Evolutionary conservation across 2,329 filamentous ascomycete species (phyloP), one percentile per base, ranked within the genome.

Genomic region (Dactylella cylindrospora): DNA sequence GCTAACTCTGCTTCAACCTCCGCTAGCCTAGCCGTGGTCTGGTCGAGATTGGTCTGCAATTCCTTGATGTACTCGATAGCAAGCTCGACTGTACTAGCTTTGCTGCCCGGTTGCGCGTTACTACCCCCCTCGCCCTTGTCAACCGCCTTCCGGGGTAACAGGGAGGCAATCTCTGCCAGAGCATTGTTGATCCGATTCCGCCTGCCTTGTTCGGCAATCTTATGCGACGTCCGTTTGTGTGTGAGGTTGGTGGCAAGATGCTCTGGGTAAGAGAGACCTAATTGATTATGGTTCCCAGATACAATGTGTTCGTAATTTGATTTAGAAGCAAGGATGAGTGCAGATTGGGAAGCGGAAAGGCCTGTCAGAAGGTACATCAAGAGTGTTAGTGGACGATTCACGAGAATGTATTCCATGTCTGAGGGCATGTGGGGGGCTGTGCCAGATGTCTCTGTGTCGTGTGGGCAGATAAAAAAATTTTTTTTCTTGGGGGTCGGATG

Each of bases 251-350:
- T 94, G 5, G 90, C 95, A 33, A 98, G 78, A 45, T 90, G 88
- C 67, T 87, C 89, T 0, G 91, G 90, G 68, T 96, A 97, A 1
- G 86, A 86, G 9, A 96, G 86, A 9, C 91, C 91, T 23, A 69
- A 60, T 0, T 90, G 90, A 0, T 96, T 83, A 52, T 85, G 84
- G 44, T 90, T 97, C 41, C 93, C 93, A 72, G 97, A 93, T 8
- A 98, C 76, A 29, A 98, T 93, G 69, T 96, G 95, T 70, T 97
- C 91, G 70, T 98, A 98, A 70, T 98, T 98, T 1, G 91, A 97
- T 72, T 97, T 97, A 12, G 88, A 89, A 28, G 90, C 88, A 22
- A 98, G 79, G 36, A 97, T 80, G 22, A 89, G 79, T n/a, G 83
- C 81, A 55, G 83, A 82, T 2, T 79, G 78, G 45, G 84, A 80